Percentiles rank a stretch among this genome's conserved stretches.
Conservation (phyloP, 768 basidiomycete species). For the Hericium coralloides region DNA sequence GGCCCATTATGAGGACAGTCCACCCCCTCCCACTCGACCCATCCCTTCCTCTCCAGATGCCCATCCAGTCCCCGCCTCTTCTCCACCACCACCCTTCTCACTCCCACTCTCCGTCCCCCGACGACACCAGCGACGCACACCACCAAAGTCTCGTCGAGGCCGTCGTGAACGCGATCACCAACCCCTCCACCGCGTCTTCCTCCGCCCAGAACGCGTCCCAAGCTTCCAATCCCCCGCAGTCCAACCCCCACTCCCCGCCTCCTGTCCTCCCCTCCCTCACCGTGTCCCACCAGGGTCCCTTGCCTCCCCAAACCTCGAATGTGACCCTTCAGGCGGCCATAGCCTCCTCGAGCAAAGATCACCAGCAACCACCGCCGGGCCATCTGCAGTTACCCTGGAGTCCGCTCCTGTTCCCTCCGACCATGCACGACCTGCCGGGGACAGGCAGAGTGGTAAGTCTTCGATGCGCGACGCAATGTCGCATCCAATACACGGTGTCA, state of each 20-base stretch:
- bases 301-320: constrained; percentile 9
- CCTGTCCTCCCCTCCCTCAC: constrained; percentile 21
- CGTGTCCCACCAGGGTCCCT: constrained; percentile 23
- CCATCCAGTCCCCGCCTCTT: constrained; percentile 4
- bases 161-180: constrained; percentile 14
- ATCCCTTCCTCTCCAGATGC: constrained; percentile 15
- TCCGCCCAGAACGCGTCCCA: constrained; percentile 26
- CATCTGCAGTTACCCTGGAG: constrained; percentile 8
- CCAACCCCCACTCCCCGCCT: constrained; percentile 20
- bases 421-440: not conserved
- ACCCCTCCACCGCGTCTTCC: constrained; percentile 16
- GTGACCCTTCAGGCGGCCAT: constrained; percentile 20
- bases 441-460: not conserved
- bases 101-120: constrained; percentile 9
- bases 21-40: constrained; percentile 40
- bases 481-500: not conserved
- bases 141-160: constrained; percentile 7
- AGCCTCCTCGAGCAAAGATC: constrained; percentile 11
- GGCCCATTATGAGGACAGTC: constrained; percentile 37
- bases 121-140: constrained; percentile 4
- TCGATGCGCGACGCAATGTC: not conserved
- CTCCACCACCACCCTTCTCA: constrained; percentile 11
- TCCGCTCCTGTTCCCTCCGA: constrained; percentile 4
- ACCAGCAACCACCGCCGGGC: constrained; percentile 1
- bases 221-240: constrained; percentile 21